These are phyloP conservation scores for Vigna hirtella DNA, from an alignment of 306 rosid genomes.

Conservation along the genomic window DNA sequence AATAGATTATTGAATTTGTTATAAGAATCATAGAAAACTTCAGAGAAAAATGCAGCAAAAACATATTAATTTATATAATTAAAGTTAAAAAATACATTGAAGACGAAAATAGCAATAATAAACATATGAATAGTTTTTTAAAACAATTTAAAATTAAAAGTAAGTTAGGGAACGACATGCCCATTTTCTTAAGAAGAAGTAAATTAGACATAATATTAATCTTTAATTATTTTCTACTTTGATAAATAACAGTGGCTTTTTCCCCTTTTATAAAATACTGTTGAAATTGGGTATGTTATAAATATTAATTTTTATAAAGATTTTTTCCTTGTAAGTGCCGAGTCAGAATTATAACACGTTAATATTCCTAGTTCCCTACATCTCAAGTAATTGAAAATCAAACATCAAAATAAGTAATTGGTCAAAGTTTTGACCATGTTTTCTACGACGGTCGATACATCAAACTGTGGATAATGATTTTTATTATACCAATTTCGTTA, in stretches of 20 bases:
- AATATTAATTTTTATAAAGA: too few species aligned
- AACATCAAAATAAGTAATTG: conserved; percentile 7
- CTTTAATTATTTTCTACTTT: neutral
- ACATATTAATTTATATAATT: neutral
- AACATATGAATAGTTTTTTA: neutral
- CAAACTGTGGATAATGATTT: neutral
- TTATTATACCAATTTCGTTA: neutral
- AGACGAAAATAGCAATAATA: neutral
- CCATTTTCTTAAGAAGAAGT: neutral
- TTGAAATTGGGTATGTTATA: neutral
- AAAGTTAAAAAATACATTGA: neutral
- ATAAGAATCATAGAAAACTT: neutral
- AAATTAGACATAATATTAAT: neutral
- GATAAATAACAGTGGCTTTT: too few species aligned
- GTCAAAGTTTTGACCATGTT: conserved; percentile 25
- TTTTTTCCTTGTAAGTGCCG: neutral
- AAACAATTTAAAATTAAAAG: neutral
- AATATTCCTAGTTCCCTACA: neutral
- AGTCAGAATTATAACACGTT: neutral
- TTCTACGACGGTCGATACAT: neutral
- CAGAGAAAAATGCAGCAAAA: neutral
- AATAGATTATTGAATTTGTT: neutral
- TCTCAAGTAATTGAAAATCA: neutral
- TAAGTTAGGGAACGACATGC: neutral
- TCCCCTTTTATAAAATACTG: neutral